phyloP scores from a whole-genome alignment of 176 grass and related monocot genomes.

The Aegilops umbellulata region DNA sequence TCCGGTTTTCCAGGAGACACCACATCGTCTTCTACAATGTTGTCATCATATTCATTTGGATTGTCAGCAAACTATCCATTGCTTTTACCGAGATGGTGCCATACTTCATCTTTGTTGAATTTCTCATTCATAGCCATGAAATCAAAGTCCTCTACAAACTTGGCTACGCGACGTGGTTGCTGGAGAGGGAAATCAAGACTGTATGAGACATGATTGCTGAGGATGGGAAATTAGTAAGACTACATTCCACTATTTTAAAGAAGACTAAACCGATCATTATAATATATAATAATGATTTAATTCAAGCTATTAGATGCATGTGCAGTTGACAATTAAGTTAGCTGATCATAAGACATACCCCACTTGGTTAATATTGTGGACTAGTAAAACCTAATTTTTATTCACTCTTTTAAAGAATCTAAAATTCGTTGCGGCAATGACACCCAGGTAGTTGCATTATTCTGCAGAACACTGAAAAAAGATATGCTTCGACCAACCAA shows the following conservation, averaged over 20 bases:
- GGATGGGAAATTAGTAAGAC: constrained; percentile 25
- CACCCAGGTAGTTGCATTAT: neutral
- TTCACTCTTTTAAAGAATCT: too few relatives aligned
- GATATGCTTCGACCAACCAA: neutral
- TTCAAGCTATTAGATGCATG: constrained; percentile 14
- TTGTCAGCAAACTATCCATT: constrained; percentile 51
- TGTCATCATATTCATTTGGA: constrained; percentile 55
- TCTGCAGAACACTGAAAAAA: neutral
- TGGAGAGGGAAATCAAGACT: constrained; percentile 29
- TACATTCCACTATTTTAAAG: constrained; percentile 17
- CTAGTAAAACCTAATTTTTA: neutral
- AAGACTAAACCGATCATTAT: neutral
- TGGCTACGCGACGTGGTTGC: constrained; percentile 47
- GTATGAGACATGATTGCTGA: constrained; percentile 42
- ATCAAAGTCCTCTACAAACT: constrained; percentile 89
- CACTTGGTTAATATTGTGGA: neutral
- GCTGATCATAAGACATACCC: neutral
- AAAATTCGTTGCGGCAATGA: neutral
- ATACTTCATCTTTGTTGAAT: constrained; percentile 91
- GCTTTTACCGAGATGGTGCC: constrained; percentile 80
- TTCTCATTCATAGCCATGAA: constrained; percentile 92
- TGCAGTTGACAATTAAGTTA: neutral
- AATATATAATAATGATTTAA: neutral
- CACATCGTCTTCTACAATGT: constrained; percentile 60
- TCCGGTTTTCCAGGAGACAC: constrained; percentile 41